phyloP scores from a whole-genome alignment of 345 rosid species.

The Citrus glauca region DNA sequence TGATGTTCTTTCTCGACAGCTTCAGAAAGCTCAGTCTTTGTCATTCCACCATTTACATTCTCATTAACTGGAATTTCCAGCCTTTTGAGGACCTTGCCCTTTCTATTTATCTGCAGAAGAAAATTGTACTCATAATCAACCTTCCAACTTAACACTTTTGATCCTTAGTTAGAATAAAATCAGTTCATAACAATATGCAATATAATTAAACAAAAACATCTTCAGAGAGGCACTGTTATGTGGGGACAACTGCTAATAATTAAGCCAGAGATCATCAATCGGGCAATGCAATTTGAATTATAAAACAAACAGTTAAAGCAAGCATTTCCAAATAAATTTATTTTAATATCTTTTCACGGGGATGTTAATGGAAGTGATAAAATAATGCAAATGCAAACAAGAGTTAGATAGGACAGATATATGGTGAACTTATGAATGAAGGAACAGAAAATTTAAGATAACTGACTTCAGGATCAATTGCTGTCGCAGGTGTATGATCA shows the following conservation, averaged over 20 bases:
- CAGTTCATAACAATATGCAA: neutral
- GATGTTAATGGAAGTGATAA: neutral
- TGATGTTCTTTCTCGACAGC: conserved; percentile 56
- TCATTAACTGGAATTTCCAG: conserved; percentile 52
- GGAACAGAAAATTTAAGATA: neutral
- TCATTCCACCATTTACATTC: conserved; percentile 48
- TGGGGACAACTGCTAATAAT: neutral
- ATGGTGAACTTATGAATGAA: neutral
- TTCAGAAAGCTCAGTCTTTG: conserved; percentile 44
- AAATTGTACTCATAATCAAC: neutral
- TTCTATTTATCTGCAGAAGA: conserved; percentile 36
- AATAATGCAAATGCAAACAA: neutral
- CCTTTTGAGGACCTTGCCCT: conserved; percentile 39
- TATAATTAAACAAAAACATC: neutral
- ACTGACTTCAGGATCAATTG: conserved; percentile 4
- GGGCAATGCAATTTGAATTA: neutral
- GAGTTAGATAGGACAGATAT: neutral
- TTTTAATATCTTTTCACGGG: neutral
- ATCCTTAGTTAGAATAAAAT: neutral
- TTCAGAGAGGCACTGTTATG: neutral
- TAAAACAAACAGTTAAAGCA: neutral
- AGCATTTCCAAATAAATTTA: neutral
- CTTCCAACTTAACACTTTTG: neutral
- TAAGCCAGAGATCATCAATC: neutral
- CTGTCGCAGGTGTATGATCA: neutral